Base-by-base conservation (phyloP, 225 moss, liverwort and hornwort species). In the Pseudoscleropodium purum region DNA sequence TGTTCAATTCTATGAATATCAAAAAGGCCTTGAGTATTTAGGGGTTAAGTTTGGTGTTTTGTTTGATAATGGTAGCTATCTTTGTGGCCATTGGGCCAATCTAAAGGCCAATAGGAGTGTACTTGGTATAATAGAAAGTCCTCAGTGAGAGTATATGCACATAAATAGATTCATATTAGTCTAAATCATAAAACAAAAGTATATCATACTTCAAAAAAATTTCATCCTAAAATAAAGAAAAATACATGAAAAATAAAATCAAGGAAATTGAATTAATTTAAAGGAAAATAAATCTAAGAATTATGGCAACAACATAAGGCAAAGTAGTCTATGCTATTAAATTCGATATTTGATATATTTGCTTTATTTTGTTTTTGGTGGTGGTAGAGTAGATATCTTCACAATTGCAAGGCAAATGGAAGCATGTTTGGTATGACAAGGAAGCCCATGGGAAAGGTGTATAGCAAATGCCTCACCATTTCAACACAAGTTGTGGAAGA, bases 101-200 rank as follows among this genome's bases (percentile, higher is more conserved):
- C 7, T 49, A 3, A 17, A 6, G 18, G 2, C 1, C 31, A 31
- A 75, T 11, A 30, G 4, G 10, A 6, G 6, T 1, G 0, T 43
- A 9, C 27, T 51, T 76, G 20, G 8, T 76, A 34, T 0, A 20
- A 0, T 51, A 5, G 21, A 12, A 75, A 75, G 4, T 7, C 49
- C 11, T 49, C 2, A 1, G 0, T 0, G 0, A 76, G 1, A 5
- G 0, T 51, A 31, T 34, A 4, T 51, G 8, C 1, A 33, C 5
- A 33, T 51, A 49, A 51, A 21, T 13, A 33, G 3, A 21, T 51
- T 34, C 13, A 34, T 18, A 31, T 19, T 7, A 18, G 19, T 75
- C 19, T 75, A 49, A 20, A 49, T 20, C 2, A 18, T 20, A 12
- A 33, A 76, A 7, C 33, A 33, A 51, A 75, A 49, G 7, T 10